Base-by-base conservation (phyloP, 2,329 filamentous ascomycete genomes). In the Calonectria multiphialidica region DNA sequence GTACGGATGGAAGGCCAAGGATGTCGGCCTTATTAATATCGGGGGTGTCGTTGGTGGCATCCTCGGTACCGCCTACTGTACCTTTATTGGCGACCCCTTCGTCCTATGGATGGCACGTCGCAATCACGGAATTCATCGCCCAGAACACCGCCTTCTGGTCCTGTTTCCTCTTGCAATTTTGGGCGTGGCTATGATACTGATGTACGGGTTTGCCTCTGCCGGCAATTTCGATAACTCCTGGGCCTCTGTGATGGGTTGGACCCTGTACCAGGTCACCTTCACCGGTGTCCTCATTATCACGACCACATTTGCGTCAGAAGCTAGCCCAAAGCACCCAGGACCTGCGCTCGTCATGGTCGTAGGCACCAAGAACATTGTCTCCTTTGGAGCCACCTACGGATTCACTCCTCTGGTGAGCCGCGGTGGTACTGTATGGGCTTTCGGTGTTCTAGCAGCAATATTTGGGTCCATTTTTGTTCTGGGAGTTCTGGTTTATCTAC, bases 21-120 rank as follows among this genome's bases (percentile, higher is more conserved):
- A 65, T 18, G 21, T 65, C 37, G 62, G 62, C 3, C 44, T 65
- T 10, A 65, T 65, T 30, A 65, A 65, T 30, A 6, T 65, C 16
- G 62, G 62, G 15, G 62, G 62, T 12, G 62, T 65, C n/a, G 47
- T 65, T 18, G 62, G 62, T n/a, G 62, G 44, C 42, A 28, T 65
- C 23, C 62, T 65, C 30, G 62, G 62, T 23, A 35, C 47, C 23
- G 44, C 33, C 6, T 65, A 65, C 40, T 65, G 62, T 44, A 65
- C 62, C 16, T 23, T 65, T n/a, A 0, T 65, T n/a, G 62, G 62
- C 25, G 62, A 65, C 15, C 62, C 62, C 10, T 65, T 65, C 23
- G 62, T 65, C 16, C 9, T 65, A 21, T 65, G 62, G 62, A 63
- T 63, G 59, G 59, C 59, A 16, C 44, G 45, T 9, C 40, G 59